A percentile compares a stretch with the other conserved stretches of the same genome.
Evolutionary conservation across 257 asterid genomes (phyloP).

Genomic region (Lycium ferocissimum): DNA sequence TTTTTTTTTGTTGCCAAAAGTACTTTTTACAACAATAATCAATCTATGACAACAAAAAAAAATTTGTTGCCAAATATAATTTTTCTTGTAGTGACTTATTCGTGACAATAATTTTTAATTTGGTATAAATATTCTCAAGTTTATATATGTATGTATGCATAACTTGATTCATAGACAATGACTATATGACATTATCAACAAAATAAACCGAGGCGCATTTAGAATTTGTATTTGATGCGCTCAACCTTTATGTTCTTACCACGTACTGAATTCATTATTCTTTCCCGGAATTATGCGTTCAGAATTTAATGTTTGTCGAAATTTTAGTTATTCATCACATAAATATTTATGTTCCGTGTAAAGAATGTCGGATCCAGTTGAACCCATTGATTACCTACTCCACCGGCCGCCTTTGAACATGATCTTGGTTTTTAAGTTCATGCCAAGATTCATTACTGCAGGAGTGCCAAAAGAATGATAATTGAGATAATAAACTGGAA

Average conservation of each 20-base stretch:
- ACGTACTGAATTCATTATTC: not conserved
- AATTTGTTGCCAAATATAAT: too few relatives aligned
- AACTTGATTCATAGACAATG: not conserved
- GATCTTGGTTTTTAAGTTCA: constrained; percentile 10
- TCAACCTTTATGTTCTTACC: not conserved
- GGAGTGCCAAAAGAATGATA: constrained; percentile 28
- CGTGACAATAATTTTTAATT: not conserved
- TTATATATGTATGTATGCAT: not conserved
- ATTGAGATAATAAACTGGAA: constrained; percentile 9
- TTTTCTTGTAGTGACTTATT: not conserved
- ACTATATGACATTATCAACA: not conserved
- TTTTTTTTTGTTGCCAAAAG: too few relatives aligned
- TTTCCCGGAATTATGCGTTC: not conserved
- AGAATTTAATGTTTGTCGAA: not conserved
- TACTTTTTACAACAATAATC: too few relatives aligned
- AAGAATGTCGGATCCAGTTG: not conserved
- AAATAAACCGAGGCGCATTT: not conserved
- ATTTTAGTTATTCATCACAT: not conserved
- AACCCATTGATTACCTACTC: not conserved
- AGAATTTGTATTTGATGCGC: not conserved
- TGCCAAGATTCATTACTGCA: constrained; percentile 27
- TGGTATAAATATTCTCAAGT: not conserved
- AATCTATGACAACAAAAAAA: too few relatives aligned
- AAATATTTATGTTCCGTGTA: not conserved
- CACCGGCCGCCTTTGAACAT: not conserved